These are phyloP conservation scores for Cercospora sp. DNA, from an alignment of 2,329 filamentous ascomycete genomes.

Conservation along the genomic window DNA sequence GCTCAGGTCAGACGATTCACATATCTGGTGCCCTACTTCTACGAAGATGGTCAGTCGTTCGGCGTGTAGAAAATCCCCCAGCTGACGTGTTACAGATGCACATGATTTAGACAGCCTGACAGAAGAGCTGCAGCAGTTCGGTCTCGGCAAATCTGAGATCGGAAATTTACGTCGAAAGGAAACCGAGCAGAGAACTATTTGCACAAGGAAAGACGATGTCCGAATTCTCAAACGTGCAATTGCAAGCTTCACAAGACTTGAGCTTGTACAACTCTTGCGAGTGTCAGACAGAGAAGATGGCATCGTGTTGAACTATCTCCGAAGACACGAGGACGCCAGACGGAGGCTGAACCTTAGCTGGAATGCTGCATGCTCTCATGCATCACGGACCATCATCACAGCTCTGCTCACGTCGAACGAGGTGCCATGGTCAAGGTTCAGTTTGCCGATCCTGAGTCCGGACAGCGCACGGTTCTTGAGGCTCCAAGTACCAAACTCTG, in stretches of 20 bases:
- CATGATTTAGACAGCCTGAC: slow-evolving; percentile 24
- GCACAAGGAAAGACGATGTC: slow-evolving; percentile 54
- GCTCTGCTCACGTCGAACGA: slow-evolving; percentile 60
- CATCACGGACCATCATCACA: slow-evolving; percentile 58
- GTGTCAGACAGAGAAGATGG: slow-evolving; percentile 62
- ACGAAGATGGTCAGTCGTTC: slow-evolving; percentile 50
- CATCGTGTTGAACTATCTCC: slow-evolving; percentile 54
- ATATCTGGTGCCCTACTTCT: slow-evolving; percentile 62
- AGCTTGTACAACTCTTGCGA: slow-evolving; percentile 65
- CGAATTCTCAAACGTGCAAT: slow-evolving; percentile 57
- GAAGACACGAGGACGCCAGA: slow-evolving; percentile 44
- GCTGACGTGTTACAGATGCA: slow-evolving; percentile 15
- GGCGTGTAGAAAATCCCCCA: neutral
- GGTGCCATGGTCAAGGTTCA: slow-evolving; percentile 58
- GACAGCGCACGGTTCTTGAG: slow-evolving; percentile 57
- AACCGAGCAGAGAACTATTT: slow-evolving; percentile 54
- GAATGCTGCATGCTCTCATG: slow-evolving; percentile 64
- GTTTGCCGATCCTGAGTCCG: slow-evolving; percentile 63
- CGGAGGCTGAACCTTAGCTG: slow-evolving; percentile 58
- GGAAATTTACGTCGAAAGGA: slow-evolving; percentile 48
- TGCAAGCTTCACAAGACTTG: slow-evolving; percentile 59
- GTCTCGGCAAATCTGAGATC: slow-evolving; percentile 24
- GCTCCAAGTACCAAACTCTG: slow-evolving; percentile 48
- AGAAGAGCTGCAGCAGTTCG: slow-evolving; percentile 23
- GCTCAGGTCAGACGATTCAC: slow-evolving; percentile 60